Evolutionary conservation across 2,329 filamentous ascomycete species (phyloP).

Genomic region (Escovopsis sp.): DNA sequence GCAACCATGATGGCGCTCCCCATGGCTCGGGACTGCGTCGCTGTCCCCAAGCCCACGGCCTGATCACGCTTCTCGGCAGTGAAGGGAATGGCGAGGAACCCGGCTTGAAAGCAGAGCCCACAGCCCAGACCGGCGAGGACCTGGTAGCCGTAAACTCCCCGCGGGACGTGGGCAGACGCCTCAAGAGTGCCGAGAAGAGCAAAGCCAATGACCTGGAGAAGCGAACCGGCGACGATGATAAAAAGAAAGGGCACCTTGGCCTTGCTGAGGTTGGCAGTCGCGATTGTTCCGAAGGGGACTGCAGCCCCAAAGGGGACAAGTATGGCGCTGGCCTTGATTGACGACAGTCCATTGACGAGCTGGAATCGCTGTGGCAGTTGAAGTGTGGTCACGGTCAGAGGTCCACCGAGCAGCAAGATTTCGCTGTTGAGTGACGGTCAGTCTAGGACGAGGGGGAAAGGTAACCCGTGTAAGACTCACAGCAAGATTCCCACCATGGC

Average conservation of each 20-base stretch:
- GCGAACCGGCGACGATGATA: background rate
- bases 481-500: background rate
- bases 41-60: background rate
- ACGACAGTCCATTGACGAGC: conserved; percentile 6
- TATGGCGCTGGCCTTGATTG: conserved; percentile 7
- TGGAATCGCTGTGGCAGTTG: conserved; percentile 11
- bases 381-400: conserved; percentile 4
- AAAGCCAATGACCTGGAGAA: background rate
- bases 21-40: conserved; percentile 1
- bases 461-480: background rate
- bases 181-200: background rate
- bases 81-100: background rate
- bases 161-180: background rate
- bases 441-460: background rate
- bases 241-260: background rate
- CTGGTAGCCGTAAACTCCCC: background rate
- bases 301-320: conserved; percentile 7
- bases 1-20: conserved; percentile 1
- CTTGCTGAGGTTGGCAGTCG: background rate
- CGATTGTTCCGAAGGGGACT: background rate
- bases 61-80: background rate
- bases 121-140: conserved; percentile 1
- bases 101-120: background rate
- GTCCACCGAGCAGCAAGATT: background rate
- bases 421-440: background rate